These are phyloP conservation scores for Tulasnella sp. DNA, from an alignment of 768 basidiomycete species.

Conservation along the genomic window DNA sequence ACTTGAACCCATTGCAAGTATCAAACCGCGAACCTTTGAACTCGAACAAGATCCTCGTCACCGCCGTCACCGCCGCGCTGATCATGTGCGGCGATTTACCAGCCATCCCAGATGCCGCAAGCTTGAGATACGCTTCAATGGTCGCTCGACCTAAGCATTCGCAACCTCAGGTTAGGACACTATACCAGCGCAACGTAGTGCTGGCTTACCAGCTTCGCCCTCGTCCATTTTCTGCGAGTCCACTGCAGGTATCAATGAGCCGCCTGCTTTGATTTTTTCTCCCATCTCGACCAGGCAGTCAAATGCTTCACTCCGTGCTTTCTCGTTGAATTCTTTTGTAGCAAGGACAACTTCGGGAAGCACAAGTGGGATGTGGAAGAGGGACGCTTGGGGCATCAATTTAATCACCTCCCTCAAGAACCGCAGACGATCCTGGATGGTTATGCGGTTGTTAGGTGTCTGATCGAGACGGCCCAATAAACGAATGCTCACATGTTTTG, in stretches of 20 bases:
- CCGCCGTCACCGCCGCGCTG: constrained; percentile 89
- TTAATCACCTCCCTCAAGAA: constrained; percentile 64
- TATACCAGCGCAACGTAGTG: constrained; percentile 29
- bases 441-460: not conserved
- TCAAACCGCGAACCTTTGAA: constrained; percentile 62
- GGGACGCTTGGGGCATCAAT: constrained; percentile 53
- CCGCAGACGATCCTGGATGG: constrained; percentile 68
- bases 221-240: constrained; percentile 81
- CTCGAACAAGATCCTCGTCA: constrained; percentile 90
- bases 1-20: not conserved
- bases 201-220: constrained; percentile 33
- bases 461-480: not conserved
- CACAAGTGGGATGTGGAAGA: constrained; percentile 80
- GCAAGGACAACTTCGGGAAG: constrained; percentile 92
- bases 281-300: constrained; percentile 89
- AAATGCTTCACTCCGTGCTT: constrained; percentile 81
- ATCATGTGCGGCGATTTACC: constrained; percentile 97
- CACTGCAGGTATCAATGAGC: constrained; percentile 58
- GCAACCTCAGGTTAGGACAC: constrained; percentile 22
- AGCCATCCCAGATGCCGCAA: constrained; percentile 91
- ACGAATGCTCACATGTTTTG: constrained; percentile 60
- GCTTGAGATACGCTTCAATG: constrained; percentile 89
- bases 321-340: constrained; percentile 95
- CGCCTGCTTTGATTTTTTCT: constrained; percentile 80
- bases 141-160: constrained; percentile 49